These are phyloP conservation scores for Crucihimalaya himalaica DNA, from an alignment of 345 rosid genomes.

Conservation along the genomic window DNA sequence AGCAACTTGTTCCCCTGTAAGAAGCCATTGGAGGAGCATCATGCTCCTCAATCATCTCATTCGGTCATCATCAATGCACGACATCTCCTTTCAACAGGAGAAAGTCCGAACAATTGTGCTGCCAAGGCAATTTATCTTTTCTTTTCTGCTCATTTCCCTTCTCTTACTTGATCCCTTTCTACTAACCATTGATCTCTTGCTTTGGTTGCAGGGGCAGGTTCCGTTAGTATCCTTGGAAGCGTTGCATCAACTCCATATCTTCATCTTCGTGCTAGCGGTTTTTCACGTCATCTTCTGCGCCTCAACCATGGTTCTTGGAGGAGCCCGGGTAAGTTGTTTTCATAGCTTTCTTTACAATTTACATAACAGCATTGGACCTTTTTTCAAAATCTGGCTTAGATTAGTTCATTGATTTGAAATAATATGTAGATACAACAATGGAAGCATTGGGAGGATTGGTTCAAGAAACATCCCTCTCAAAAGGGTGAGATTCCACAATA, in stretches of 20 bases:
- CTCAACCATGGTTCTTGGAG: slow-evolving; percentile 76
- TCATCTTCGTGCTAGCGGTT: slow-evolving; percentile 82
- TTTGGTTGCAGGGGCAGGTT: slow-evolving; percentile 56
- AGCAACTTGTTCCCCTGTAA: slow-evolving; percentile 77
- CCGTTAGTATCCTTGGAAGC: slow-evolving; percentile 74
- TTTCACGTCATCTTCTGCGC: slow-evolving; percentile 80
- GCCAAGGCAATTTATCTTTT: slow-evolving; percentile 36
- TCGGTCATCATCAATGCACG: slow-evolving; percentile 36
- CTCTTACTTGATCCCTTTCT: neutral
- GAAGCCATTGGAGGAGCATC: slow-evolving; percentile 34
- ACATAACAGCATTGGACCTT: neutral
- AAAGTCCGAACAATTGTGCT: slow-evolving; percentile 39
- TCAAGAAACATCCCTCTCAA: slow-evolving; percentile 36
- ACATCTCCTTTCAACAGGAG: slow-evolving; percentile 47
- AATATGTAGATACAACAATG: slow-evolving; percentile 66
- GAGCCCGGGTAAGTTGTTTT: slow-evolving; percentile 54
- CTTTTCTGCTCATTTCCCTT: neutral
- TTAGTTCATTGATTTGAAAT: slow-evolving; percentile 1
- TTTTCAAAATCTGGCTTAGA: neutral
- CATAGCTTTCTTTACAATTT: neutral
- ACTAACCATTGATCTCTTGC: neutral
- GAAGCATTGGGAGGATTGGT: slow-evolving; percentile 70
- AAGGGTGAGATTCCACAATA: slow-evolving; percentile 30
- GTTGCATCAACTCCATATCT: slow-evolving; percentile 83
- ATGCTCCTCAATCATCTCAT: slow-evolving; percentile 38